Evolutionary conservation across 345 rosid species (phyloP).

Genomic region (Citrus sinensis): DNA sequence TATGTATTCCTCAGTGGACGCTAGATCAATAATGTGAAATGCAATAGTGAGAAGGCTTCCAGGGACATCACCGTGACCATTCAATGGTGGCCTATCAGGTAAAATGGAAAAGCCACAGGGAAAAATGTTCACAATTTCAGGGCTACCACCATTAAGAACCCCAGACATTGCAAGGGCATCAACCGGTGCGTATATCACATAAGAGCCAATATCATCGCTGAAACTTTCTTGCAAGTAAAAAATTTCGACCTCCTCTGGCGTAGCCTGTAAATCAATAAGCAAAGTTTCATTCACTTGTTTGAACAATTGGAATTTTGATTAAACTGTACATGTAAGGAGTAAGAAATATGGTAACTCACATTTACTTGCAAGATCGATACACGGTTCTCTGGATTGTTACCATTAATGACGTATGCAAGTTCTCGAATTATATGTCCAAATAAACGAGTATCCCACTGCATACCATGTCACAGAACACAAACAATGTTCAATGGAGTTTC

Average conservation of each 20-base stretch:
- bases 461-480: neutral
- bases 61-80: neutral
- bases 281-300: neutral
- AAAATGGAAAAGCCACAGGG: slow-evolving; percentile 46
- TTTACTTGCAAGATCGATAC: slow-evolving; percentile 31
- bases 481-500: neutral
- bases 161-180: slow-evolving; percentile 17
- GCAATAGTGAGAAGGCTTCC: slow-evolving; percentile 34
- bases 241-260: neutral
- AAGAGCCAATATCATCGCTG: slow-evolving; percentile 21
- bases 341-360: slow-evolving; percentile 14
- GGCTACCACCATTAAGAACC: slow-evolving; percentile 30
- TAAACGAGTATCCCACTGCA: slow-evolving; percentile 48
- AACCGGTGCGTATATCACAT: slow-evolving; percentile 39
- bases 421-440: slow-evolving; percentile 17
- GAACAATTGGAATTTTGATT: neutral
- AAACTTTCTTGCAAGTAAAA: slow-evolving; percentile 42
- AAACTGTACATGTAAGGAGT: neutral
- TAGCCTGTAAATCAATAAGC: slow-evolving; percentile 13
- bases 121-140: slow-evolving; percentile 21
- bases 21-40: slow-evolving; percentile 26
- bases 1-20: neutral
- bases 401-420: slow-evolving; percentile 16
- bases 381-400: slow-evolving; percentile 24
- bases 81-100: slow-evolving; percentile 19